Percentiles rank a stretch among this genome's conserved stretches.
Evolutionary conservation across 78 protist genomes (phyloP).

Genomic region (Pelomyxa schiedti): DNA sequence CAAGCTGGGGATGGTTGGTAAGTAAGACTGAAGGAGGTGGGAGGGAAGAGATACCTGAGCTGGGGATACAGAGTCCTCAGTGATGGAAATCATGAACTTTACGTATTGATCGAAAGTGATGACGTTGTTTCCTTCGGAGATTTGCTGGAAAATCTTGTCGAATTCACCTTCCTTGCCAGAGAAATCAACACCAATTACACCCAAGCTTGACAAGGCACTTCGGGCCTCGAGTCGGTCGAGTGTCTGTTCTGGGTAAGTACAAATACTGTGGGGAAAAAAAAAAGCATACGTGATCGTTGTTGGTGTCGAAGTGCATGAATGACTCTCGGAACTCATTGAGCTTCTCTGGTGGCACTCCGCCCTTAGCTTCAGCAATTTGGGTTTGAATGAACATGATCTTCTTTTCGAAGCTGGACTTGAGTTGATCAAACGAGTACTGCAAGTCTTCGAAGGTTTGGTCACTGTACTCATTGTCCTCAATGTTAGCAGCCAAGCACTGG

Average conservation of each 20-base stretch:
- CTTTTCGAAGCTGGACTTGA: background rate
- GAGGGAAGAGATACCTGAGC: too few species aligned
- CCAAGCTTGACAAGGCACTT: background rate
- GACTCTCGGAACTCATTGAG: background rate
- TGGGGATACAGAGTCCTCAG: background rate
- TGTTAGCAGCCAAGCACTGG: background rate
- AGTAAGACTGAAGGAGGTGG: too few species aligned
- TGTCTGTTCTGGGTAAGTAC: background rate
- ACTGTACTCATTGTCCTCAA: constrained; percentile 2
- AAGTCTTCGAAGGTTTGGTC: background rate
- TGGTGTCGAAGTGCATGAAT: background rate
- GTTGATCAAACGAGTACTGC: background rate
- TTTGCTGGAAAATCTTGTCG: background rate
- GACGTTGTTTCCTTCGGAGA: background rate
- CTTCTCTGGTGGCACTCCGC: constrained; percentile 1
- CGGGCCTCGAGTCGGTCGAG: background rate
- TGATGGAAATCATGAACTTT: background rate
- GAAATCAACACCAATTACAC: background rate
- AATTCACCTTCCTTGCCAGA: background rate
- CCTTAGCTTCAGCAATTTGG: background rate
- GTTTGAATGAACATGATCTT: background rate
- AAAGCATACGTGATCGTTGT: background rate
- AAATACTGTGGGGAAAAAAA: background rate
- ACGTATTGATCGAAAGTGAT: constrained; percentile 1
- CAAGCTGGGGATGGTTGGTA: too few species aligned